Base-by-base conservation (phyloP, 805 yeast species). In the Schizosaccharomyces japonicus region DNA sequence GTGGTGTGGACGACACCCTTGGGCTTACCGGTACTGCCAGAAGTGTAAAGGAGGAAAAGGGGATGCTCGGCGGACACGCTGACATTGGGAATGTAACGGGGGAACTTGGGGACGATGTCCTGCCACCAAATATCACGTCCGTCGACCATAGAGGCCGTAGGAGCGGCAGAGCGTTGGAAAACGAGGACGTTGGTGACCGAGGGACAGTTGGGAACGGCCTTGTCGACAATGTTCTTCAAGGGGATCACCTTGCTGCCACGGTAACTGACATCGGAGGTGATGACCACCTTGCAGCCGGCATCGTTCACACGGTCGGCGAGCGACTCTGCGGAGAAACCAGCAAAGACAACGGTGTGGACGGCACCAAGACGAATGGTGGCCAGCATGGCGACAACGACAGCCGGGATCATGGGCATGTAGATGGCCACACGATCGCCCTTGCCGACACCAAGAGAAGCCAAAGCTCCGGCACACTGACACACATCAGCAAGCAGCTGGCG, bases 21-120 rank as follows among this genome's bases (percentile, higher is more conserved):
- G 60, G 98, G 98, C 61, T 85, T 76, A 54, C 98, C 96, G 29
- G 98, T 90, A 31, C 96, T 85, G 51, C 98, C 98, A 4, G 96
- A 85, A 45, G 98, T 90, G 68, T 90, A 90, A 58, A 90, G 75
- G 65, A 90, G 68, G 70, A 90, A 90, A 57, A 90, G 68, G 49
- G 98, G 96, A 66, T 90, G 95, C 68, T 90, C 98, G 45, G 94
- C 63, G 60, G 76, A 72, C 50, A 84, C 92, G 39, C 94, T 76
- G 42, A 73, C 78, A 31, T 94, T 94, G 47, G 96, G 90, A 56
- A 71, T 68, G 67, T 85, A 87, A 51, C 80, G 76, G 55, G 90
- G 79, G 66, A 74, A 80, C 64, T 81, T 81, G 55, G 66, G 72
- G 54, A 74, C 66, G 63, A 82, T 93, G 58, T 83, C 94, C 60